Evolutionary conservation across 192 early-diverging fungal species (phyloP), one percentile per base, ranked within the genome.

Genomic region (Chytriomyces sp.): DNA sequence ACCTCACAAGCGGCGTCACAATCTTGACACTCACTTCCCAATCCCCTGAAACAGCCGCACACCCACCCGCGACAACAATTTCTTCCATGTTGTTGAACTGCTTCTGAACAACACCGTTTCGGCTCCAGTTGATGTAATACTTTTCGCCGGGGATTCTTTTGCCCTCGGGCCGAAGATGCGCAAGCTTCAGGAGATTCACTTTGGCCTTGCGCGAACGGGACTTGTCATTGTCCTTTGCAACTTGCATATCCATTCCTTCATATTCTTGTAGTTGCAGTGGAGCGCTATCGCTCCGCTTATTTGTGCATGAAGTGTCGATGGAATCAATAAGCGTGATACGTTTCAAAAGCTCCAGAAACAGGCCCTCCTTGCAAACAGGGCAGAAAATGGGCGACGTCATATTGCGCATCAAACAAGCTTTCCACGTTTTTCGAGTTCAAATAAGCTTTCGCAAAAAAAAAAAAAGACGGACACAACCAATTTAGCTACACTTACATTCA

Each of bases 361-460:
- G 79, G 6, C 89, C 89, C 64, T 90, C 87, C 49, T 84, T 80
- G 82, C 89, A 90, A 28, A 90, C 80, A 28, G 65, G 53, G 63
- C 89, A 89, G 61, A 89, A 87, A 6, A 67, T 61, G 6, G 80
- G 75, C 8, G 77, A 75, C 18, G 79, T 47, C 89, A 89, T 90
- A 75, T 90, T 89, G 28, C 89, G 79, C 89, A 90, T 90, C 72
- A 90, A 60, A 50, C 89, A 90, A 44, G 70, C 80, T 75, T 18
- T 11, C 0, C 16, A 24, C 3, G 1, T 64, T n/a, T 23, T 16
- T n/a, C 3, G 53, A 20, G 53, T 13, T 11, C 53, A 20, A n/a
- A 57, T 57, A 2, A 2, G 35, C 35, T 57, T 1, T 13, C 53
- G 53, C 20, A 20, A 20, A 20, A 57, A 4, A 20, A 2, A 20